Percentiles rank a stretch among this genome's conserved stretches.
These are phyloP conservation scores for Phytophthora pseudosyringae DNA, from an alignment of 352 stramenopile genomes.

Conservation along the genomic window DNA sequence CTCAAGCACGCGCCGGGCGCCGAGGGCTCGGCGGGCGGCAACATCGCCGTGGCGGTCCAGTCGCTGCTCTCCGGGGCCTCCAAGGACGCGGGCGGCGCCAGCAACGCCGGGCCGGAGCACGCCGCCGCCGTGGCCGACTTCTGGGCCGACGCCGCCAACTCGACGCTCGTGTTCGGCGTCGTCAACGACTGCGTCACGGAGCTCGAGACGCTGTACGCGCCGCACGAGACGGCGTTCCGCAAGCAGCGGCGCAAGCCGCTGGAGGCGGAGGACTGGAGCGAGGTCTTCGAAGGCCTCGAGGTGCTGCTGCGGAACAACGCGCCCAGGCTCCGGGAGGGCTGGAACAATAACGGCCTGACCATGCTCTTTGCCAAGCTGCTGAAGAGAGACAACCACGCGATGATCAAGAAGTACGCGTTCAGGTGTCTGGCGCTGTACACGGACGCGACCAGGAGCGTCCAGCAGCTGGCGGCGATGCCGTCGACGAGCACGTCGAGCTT, in stretches of 20 bases:
- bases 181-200: conserved; percentile 84
- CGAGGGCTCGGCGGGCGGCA: conserved; percentile 44
- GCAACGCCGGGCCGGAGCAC: conserved; percentile 46
- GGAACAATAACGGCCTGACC: conserved; percentile 83
- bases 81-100: conserved; percentile 46
- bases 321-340: conserved; percentile 70
- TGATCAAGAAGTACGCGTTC: conserved; percentile 92
- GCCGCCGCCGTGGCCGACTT: conserved; percentile 68
- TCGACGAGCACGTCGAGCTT: conserved; percentile 44
- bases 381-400: conserved; percentile 84
- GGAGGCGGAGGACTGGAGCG: conserved; percentile 89
- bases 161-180: conserved; percentile 76
- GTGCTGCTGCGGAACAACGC: conserved; percentile 83
- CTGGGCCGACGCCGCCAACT: conserved; percentile 76
- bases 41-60: conserved; percentile 76
- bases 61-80: conserved; percentile 60
- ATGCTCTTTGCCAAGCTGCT: conserved; percentile 88
- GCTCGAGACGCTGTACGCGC: conserved; percentile 84
- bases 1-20: conserved; percentile 61
- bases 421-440: conserved; percentile 84
- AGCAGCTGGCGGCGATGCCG: conserved; percentile 61
- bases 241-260: conserved; percentile 83
- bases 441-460: conserved; percentile 75
- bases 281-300: conserved; percentile 88
- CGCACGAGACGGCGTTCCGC: conserved; percentile 83